phyloP scores from a whole-genome alignment of 331 rosid genomes.

The Malus hybrid region DNA sequence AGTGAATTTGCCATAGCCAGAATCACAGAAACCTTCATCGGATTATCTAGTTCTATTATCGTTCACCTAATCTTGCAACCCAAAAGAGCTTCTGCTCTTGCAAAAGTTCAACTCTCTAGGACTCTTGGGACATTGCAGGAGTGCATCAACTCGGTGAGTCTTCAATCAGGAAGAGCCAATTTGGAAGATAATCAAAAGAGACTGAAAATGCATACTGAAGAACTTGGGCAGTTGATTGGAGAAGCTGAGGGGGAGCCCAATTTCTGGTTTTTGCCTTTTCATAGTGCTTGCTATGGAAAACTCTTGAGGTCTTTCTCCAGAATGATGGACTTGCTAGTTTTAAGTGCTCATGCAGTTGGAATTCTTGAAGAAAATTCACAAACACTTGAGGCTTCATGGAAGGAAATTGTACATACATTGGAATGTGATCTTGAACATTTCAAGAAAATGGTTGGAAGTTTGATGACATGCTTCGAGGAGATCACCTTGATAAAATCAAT shows the following conservation, averaged over 20 bases:
- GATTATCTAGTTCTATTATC: slow-evolving; percentile 41
- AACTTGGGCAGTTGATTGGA: slow-evolving; percentile 32
- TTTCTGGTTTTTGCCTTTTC: slow-evolving; percentile 70
- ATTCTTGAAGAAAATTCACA: slow-evolving; percentile 31
- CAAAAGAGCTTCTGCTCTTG: slow-evolving; percentile 48
- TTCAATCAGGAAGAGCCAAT: slow-evolving; percentile 7
- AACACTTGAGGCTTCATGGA: slow-evolving; percentile 15
- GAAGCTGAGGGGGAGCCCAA: slow-evolving; percentile 77
- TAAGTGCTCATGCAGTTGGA: slow-evolving; percentile 32
- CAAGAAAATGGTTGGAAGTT: slow-evolving; percentile 36
- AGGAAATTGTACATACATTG: slow-evolving; percentile 19
- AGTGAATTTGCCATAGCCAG: slow-evolving; percentile 56
- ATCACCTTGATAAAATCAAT: slow-evolving; percentile 34
- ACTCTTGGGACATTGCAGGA: slow-evolving; percentile 30
- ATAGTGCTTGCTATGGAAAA: slow-evolving; percentile 32
- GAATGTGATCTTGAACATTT: slow-evolving; percentile 38
- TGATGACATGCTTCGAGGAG: slow-evolving; percentile 24
- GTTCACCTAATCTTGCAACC: slow-evolving; percentile 55
- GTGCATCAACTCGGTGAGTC: slow-evolving; percentile 39
- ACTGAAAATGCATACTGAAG: slow-evolving; percentile 27
- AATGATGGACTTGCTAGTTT: slow-evolving; percentile 37
- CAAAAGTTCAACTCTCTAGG: slow-evolving; percentile 38
- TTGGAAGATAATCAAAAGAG: slow-evolving; percentile 24
- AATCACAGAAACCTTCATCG: slow-evolving; percentile 63
- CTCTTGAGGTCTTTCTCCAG: slow-evolving; percentile 42